These are phyloP conservation scores for Periconia sp. DNA, from an alignment of 2,329 filamentous ascomycete species.

Conservation along the genomic window DNA sequence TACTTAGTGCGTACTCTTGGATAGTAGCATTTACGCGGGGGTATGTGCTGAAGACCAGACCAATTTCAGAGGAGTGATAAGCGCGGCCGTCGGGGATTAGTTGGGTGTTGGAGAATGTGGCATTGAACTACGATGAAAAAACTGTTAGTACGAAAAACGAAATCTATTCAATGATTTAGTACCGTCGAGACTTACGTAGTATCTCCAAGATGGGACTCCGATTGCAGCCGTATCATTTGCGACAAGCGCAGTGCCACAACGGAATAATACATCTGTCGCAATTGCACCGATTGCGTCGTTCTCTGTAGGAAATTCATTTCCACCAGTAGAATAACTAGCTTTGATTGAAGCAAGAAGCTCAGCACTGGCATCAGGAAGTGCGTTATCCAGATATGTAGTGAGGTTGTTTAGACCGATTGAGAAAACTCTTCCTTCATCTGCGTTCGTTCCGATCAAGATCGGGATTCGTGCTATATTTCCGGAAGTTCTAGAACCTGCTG, in stretches of 20 bases:
- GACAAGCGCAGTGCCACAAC: slow-evolving; percentile 27
- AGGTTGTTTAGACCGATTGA: slow-evolving; percentile 22
- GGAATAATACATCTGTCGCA: slow-evolving; percentile 22
- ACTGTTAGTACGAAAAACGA: no score
- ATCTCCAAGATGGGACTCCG: slow-evolving; percentile 33
- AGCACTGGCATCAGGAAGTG: slow-evolving; percentile 10
- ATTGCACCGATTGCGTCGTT: slow-evolving; percentile 26
- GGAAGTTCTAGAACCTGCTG: slow-evolving; percentile 19
- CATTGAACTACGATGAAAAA: slow-evolving; percentile 31
- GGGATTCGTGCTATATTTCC: slow-evolving; percentile 33
- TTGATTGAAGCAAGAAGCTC: slow-evolving; percentile 19
- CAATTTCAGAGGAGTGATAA: slow-evolving; percentile 32
- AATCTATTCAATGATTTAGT: no score
- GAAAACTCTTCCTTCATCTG: slow-evolving; percentile 34
- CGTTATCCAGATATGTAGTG: slow-evolving; percentile 22
- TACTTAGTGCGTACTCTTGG: slow-evolving; percentile 23
- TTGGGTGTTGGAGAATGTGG: slow-evolving; percentile 32
- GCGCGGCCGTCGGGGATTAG: slow-evolving; percentile 13
- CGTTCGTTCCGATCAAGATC: slow-evolving; percentile 31
- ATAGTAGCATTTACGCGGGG: slow-evolving; percentile 19
- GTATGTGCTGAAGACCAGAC: slow-evolving; percentile 31
- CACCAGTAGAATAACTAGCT: slow-evolving; percentile 29
- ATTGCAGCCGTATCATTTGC: slow-evolving; percentile 27
- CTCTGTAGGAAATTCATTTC: slow-evolving; percentile 15
- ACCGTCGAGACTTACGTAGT: slow-evolving; percentile 13